Base-by-base conservation (phyloP, 805 yeast genomes). In the Candida multigemmis region DNA sequence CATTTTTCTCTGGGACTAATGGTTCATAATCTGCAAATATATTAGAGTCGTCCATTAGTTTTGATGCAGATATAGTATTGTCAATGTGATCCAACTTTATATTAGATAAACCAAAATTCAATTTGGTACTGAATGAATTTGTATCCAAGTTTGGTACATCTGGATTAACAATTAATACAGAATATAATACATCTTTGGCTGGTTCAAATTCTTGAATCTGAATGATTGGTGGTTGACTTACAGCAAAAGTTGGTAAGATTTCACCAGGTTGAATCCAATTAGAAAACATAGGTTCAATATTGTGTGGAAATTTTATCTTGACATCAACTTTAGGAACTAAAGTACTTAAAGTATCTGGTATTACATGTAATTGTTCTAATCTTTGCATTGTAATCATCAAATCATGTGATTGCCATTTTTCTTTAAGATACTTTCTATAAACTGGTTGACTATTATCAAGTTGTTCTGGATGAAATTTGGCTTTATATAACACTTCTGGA, bases 311-410 rank as follows among this genome's bases (percentile, higher is more conserved):
- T 54, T 74, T 75, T 23, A 91, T 45, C 23, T 71, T 64, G 5
- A 89, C 82, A 27, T 81, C 85, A 11, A 73, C 89, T 36, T 66
- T 58, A 12, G 97, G 97, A 7, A 70, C 77, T 31, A 91, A 54
- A 2, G 96, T 86, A 15, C 96, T 91, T 51, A 91, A 49, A 3
- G 97, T 87, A 49, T 91, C 98, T 10, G 98, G 98, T 33, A 91
- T 82, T 22, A 84, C 84, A 22, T 69, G 70, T 40, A 85, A 59
- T 31, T 80, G 75, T 57, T 91, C 98, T 28, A 91, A 56, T 60
- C 97, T 75, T 60, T 91, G 96, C 91, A 91, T 84, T 28, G 78
- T 61, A 27, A 84, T 48, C 83, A 85, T 80, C 53, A 74, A 72
- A 23, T 72, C 77, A 36, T 76, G 64, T 9, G 53, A 42, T 48